A percentile compares a stretch with the other conserved stretches of the same genome.
These are phyloP conservation scores for Esteya vermicola DNA, from an alignment of 2,329 filamentous ascomycete species.

Conservation along the genomic window DNA sequence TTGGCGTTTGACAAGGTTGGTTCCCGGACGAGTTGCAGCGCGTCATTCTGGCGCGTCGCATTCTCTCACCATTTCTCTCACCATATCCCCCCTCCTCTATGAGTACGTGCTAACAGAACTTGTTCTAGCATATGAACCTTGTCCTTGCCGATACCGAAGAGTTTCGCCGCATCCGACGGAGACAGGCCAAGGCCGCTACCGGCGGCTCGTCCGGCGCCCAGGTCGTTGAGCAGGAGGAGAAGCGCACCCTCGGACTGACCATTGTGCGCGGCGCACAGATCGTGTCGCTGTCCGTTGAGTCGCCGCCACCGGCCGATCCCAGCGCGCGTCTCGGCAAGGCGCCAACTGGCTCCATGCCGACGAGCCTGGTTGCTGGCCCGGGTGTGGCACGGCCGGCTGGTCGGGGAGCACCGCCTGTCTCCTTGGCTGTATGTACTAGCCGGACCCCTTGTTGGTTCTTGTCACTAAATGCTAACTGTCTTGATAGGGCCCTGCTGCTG, in stretches of 20 bases:
- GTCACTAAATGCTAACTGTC: background rate
- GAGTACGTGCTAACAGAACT: background rate
- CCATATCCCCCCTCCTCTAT: too few relatives aligned
- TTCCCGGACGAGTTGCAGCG: too few relatives aligned
- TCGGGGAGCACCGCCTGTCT: conserved; percentile 61
- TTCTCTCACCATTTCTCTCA: too few relatives aligned
- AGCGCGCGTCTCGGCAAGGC: conserved; percentile 74
- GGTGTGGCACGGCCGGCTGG: conserved; percentile 87
- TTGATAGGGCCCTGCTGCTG: conserved; percentile 71
- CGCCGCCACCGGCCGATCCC: conserved; percentile 86
- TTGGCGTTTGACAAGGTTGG: conserved; percentile 80
- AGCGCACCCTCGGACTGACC: conserved; percentile 87
- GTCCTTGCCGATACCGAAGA: conserved; percentile 98
- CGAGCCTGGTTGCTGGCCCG: conserved; percentile 66
- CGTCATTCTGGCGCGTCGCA: too few relatives aligned
- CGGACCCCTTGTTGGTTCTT: background rate
- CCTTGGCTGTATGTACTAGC: conserved; percentile 52
- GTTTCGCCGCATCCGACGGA: conserved; percentile 82
- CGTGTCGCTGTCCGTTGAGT: conserved; percentile 88
- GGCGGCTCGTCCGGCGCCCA: conserved; percentile 28
- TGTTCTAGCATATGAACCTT: conserved; percentile 81
- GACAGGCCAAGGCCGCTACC: conserved; percentile 58
- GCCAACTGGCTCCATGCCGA: conserved; percentile 51
- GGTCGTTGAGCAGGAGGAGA: conserved; percentile 83
- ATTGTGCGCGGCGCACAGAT: conserved; percentile 93